These are phyloP conservation scores for Trichoderma parareesei DNA, from an alignment of 495 filamentous ascomycete species.

Conservation along the genomic window DNA sequence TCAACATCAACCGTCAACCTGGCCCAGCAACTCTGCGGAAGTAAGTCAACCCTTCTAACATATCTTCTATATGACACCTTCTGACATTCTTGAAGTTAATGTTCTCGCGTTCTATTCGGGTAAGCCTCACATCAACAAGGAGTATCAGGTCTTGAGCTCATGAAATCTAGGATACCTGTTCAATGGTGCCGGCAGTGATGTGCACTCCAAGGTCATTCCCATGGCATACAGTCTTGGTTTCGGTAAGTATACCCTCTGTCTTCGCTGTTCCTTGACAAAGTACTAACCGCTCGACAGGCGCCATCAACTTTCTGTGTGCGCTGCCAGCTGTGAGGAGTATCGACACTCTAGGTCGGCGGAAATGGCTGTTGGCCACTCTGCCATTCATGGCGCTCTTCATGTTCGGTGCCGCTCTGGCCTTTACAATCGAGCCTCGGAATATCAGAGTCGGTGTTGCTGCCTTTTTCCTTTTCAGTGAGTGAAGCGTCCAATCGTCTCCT, in stretches of 20 bases:
- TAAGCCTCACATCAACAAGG: conserved; percentile 1
- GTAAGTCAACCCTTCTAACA: conserved; percentile 14
- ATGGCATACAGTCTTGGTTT: conserved; percentile 22
- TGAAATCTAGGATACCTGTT: conserved; percentile 13
- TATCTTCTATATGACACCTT: not conserved
- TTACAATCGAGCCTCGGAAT: conserved; percentile 5
- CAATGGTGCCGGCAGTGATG: conserved; percentile 9
- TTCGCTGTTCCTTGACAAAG: not conserved
- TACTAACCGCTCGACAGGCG: conserved; percentile 27
- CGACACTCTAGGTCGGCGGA: conserved; percentile 65
- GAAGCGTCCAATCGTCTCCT: not conserved
- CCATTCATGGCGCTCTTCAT: conserved; percentile 35
- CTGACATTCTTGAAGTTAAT: conserved; percentile 18
- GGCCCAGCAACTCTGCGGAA: conserved; percentile 27
- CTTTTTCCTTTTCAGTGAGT: conserved; percentile 20
- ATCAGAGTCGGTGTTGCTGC: conserved; percentile 16
- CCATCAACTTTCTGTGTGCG: conserved; percentile 64
- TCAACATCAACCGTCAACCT: conserved; percentile 22
- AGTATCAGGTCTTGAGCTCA: not conserved
- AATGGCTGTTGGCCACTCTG: conserved; percentile 63
- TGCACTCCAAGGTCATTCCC: conserved; percentile 4
- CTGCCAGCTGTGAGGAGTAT: conserved; percentile 66
- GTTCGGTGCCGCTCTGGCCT: conserved; percentile 50
- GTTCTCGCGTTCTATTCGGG: conserved; percentile 26
- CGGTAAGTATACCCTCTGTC: conserved; percentile 14